Percentiles rank a stretch among this genome's conserved stretches.
Evolutionary conservation across 768 basidiomycete species (phyloP).

Genomic region (Termitomyces titanicus): DNA sequence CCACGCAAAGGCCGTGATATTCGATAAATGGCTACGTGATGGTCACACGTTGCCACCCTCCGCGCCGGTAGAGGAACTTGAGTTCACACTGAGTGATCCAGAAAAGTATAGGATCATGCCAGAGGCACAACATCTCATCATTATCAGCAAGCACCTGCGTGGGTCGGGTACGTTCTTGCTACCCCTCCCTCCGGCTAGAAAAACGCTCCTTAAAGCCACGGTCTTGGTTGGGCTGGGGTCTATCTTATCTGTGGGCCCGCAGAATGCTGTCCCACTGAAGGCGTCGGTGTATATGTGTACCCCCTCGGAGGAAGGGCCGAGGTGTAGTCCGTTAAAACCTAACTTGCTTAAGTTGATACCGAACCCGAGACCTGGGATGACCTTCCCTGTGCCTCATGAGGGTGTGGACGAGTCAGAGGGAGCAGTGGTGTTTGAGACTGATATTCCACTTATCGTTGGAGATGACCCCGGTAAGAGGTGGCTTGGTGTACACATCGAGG

Average conservation of each 20-base stretch:
- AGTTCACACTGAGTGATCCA: conserved; percentile 18
- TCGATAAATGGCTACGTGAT: conserved; percentile 71
- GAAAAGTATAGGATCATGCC: conserved; percentile 35
- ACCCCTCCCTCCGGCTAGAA: conserved; percentile 31
- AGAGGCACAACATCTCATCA: conserved; percentile 31
- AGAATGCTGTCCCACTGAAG: conserved; percentile 38
- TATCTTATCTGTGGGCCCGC: conserved; percentile 47
- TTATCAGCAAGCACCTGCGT: conserved; percentile 35
- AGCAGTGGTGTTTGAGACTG: conserved; percentile 58
- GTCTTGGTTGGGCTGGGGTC: conserved; percentile 62
- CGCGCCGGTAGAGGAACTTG: conserved; percentile 4
- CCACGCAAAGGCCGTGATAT: conserved; percentile 28
- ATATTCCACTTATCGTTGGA: conserved; percentile 22
- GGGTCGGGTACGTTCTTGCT: conserved; percentile 47
- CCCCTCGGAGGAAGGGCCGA: conserved; percentile 11
- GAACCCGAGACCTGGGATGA: conserved; percentile 43
- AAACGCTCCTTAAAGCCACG: conserved; percentile 32
- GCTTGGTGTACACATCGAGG: conserved; percentile 52
- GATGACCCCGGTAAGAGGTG: conserved; percentile 22
- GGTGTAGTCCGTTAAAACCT: conserved; percentile 43
- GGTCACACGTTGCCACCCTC: conserved; percentile 43
- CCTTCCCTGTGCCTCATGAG: conserved; percentile 65
- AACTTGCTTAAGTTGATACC: conserved; percentile 59
- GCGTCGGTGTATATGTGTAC: conserved; percentile 48
- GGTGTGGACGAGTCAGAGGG: conserved; percentile 77